These are phyloP conservation scores for Podospora anserina DNA, from an alignment of 495 filamentous ascomycete species.

Conservation along the genomic window DNA sequence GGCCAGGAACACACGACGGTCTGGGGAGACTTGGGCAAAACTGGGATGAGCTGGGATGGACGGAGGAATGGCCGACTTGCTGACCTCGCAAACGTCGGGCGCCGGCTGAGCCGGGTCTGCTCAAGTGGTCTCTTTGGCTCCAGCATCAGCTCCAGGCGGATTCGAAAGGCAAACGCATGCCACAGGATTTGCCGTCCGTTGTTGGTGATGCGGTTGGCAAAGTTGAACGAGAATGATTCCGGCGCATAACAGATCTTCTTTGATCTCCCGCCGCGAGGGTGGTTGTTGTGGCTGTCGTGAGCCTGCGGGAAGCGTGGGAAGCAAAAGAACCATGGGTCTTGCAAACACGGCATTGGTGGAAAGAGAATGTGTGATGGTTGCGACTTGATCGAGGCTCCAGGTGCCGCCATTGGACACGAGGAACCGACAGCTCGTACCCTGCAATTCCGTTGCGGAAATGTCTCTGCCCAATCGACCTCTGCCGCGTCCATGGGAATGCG, in stretches of 20 bases:
- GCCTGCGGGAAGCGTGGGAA: neutral
- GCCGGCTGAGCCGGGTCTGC: neutral
- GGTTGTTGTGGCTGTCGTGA: neutral
- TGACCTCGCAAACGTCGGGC: slow-evolving; percentile 3
- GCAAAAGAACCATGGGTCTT: neutral
- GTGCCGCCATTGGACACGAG: slow-evolving; percentile 1
- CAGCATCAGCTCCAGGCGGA: neutral
- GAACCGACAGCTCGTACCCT: neutral
- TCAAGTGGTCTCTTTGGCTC: neutral
- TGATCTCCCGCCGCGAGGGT: slow-evolving; percentile 10
- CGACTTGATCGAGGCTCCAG: neutral
- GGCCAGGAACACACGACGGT: neutral
- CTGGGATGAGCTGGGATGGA: slow-evolving; percentile 8
- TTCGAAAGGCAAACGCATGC: slow-evolving; percentile 3
- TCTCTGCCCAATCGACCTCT: slow-evolving; percentile 3
- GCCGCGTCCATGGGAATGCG: neutral
- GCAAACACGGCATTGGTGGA: neutral
- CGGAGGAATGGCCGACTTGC: slow-evolving; percentile 1
- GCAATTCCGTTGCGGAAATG: neutral
- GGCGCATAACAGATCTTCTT: slow-evolving; percentile 10
- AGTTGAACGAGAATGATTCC: neutral
- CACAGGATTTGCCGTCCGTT: neutral
- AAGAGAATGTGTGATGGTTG: neutral
- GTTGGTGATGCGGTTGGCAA: neutral
- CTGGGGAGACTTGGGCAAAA: slow-evolving; percentile 2